Conservation (phyloP, 202 grass and related monocot genomes). For the Bolboschoenoplectus hybrid region DNA sequence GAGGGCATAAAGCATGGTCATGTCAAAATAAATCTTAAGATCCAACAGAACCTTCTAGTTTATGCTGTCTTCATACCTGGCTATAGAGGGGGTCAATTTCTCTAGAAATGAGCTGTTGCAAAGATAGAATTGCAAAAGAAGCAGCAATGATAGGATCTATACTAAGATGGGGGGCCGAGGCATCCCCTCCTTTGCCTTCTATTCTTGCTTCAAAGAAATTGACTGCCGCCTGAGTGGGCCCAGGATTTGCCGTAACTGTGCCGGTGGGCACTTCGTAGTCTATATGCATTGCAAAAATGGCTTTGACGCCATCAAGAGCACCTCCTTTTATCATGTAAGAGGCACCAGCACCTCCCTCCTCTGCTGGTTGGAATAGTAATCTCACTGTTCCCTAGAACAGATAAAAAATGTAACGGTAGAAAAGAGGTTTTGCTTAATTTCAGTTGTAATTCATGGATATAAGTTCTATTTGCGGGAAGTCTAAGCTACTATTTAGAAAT, state of each 20-base stretch:
- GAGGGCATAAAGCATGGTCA: slow-evolving; percentile 19
- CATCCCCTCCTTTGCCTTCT: slow-evolving; percentile 80
- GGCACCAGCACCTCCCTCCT: slow-evolving; percentile 91
- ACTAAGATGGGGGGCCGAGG: slow-evolving; percentile 70
- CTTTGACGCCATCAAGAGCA: slow-evolving; percentile 62
- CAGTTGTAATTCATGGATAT: background rate
- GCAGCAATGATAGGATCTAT: slow-evolving; percentile 65
- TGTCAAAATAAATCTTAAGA: slow-evolving; percentile 20
- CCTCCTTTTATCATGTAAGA: slow-evolving; percentile 82
- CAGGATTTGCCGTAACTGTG: slow-evolving; percentile 55
- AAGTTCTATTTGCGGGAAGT: background rate
- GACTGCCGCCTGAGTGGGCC: slow-evolving; percentile 71
- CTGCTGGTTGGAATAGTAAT: slow-evolving; percentile 89
- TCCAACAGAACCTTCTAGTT: background rate
- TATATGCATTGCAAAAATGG: slow-evolving; percentile 87
- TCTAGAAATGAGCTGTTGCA: slow-evolving; percentile 76
- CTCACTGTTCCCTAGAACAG: slow-evolving; percentile 75
- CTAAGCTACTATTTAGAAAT: background rate
- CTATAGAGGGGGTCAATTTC: slow-evolving; percentile 78
- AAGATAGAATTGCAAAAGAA: slow-evolving; percentile 57
- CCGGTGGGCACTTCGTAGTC: slow-evolving; percentile 60
- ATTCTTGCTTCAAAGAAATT: slow-evolving; percentile 77
- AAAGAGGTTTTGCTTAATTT: slow-evolving; percentile 18
- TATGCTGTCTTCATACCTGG: slow-evolving; percentile 51
- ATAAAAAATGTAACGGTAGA: background rate